Evolutionary conservation across 805 yeast species (phyloP).

Genomic region (Kluyveromyces siamensis): DNA sequence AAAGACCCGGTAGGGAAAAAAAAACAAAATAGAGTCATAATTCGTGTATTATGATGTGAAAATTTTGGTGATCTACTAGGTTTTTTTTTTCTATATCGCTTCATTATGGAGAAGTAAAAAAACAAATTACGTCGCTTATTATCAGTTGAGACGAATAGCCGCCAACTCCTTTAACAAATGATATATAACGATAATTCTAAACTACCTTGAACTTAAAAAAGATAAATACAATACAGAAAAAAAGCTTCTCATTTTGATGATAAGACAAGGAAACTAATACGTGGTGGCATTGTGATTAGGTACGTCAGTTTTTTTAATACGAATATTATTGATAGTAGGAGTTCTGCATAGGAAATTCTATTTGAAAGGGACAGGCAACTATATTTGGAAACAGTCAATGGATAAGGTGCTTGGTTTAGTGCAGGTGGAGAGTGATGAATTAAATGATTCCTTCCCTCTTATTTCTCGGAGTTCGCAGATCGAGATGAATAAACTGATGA

Average conservation of each 20-base stretch:
- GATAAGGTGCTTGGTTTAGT: background rate
- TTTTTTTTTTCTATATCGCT: background rate
- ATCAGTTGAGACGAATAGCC: background rate
- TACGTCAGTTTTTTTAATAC: too few species aligned
- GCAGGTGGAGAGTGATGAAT: background rate
- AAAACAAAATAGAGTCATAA: background rate
- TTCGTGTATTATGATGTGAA: background rate
- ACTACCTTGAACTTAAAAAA: background rate
- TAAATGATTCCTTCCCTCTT: background rate
- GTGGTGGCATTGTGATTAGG: too few species aligned
- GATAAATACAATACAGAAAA: background rate
- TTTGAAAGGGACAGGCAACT: too few species aligned
- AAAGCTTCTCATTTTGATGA: too few species aligned
- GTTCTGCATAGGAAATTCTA: too few species aligned
- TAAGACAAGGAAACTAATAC: too few species aligned
- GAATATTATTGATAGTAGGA: too few species aligned
- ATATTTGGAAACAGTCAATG: background rate
- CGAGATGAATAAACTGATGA: conserved; percentile 28
- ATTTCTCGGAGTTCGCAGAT: conserved; percentile 10
- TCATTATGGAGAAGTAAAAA: background rate
- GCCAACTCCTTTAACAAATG: background rate
- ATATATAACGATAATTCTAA: background rate
- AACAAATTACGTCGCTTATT: too few species aligned
- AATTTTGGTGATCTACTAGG: background rate
- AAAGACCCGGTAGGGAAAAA: background rate